These are phyloP conservation scores for Kodamaea kaohsiungensis DNA, from an alignment of 805 yeast species.

Conservation along the genomic window DNA sequence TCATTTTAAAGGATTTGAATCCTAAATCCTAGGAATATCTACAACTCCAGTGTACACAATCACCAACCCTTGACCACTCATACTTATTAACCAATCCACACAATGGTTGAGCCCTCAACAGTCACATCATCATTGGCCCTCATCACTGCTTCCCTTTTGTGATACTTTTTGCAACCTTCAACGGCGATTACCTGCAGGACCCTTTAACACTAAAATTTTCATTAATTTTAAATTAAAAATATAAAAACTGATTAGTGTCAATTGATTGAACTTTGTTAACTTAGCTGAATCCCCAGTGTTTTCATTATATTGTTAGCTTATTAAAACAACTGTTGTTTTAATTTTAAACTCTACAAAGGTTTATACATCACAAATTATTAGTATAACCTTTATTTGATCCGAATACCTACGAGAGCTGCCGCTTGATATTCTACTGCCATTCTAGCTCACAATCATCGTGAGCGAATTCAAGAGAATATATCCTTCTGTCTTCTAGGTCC, in stretches of 20 bases:
- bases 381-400: background rate
- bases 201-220: background rate
- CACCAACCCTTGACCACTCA: background rate
- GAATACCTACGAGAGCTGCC: constrained; percentile 43
- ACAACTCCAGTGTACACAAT: background rate
- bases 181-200: background rate
- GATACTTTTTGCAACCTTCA: background rate
- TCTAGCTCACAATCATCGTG: constrained; percentile 37
- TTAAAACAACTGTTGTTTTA: background rate
- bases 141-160: background rate
- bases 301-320: background rate
- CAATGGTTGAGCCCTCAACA: constrained; percentile 2
- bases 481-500: constrained; percentile 10
- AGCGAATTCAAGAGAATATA: constrained; percentile 17
- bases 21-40: too few species aligned
- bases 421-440: constrained; percentile 33
- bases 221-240: background rate
- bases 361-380: constrained; percentile 5
- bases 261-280: background rate
- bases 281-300: background rate
- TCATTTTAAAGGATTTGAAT: too few species aligned
- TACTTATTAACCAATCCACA: background rate
- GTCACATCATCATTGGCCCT: background rate
- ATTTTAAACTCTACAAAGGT: constrained; percentile 2
- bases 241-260: background rate